Conservation (phyloP, 192 early-diverging fungal species). For the Spizellomyces punctatus region DNA sequence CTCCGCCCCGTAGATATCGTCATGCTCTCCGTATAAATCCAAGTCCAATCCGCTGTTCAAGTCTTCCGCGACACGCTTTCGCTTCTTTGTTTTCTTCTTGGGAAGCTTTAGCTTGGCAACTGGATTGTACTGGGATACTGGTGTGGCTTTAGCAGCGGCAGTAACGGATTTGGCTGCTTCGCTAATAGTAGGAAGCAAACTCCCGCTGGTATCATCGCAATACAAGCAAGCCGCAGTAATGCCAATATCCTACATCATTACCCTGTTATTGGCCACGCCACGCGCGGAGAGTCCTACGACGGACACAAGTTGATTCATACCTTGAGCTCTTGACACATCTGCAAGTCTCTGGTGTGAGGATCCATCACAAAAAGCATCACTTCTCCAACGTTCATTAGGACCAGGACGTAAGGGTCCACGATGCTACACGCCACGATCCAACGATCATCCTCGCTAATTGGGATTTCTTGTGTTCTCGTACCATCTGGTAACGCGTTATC, state of each 20-base stretch:
- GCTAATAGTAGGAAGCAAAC: constrained; percentile 17
- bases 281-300: no score
- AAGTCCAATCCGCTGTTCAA: constrained; percentile 9
- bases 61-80: no score
- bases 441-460: constrained; percentile 43
- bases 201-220: constrained; percentile 48
- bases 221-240: constrained; percentile 46
- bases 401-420: constrained; percentile 77
- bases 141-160: not conserved
- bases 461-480: constrained; percentile 52
- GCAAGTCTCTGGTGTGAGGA: constrained; percentile 13
- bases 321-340: no score
- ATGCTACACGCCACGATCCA: constrained; percentile 74
- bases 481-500: constrained; percentile 45
- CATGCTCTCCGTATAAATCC: constrained; percentile 41
- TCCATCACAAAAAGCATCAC: constrained; percentile 64
- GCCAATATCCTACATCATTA: constrained; percentile 33
- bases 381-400: constrained; percentile 67
- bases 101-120: no score
- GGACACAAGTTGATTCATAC: no score
- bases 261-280: constrained; percentile 25
- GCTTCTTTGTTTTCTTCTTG: no score
- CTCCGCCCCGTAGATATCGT: constrained; percentile 49
- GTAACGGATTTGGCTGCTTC: constrained; percentile 7
- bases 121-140: no score